Evolutionary conservation across 2,329 filamentous ascomycete genomes (phyloP), one percentile per base, ranked within the genome.

Genomic region (Berkeleyomyces rouxiae): DNA sequence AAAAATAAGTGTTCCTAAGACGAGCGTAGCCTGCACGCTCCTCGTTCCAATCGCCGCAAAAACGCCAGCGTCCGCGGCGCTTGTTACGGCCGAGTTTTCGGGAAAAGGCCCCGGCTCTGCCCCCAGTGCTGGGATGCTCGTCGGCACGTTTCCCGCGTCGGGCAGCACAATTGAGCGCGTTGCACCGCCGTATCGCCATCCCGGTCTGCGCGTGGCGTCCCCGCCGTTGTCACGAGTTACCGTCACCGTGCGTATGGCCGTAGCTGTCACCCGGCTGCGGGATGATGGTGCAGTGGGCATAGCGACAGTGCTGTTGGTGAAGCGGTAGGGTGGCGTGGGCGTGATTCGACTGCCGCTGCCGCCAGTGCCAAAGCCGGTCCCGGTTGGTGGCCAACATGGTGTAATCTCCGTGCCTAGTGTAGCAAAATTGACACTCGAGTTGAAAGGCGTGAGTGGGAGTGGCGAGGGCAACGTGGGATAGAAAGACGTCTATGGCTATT

Each of bases 371-470:
- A 43, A 16, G 37, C 40, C 23, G 11, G 11, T 7, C 10, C 60
- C 44, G 7, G 59, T 61, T 37, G 58, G 44, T 16, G 31, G 44
- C 6, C 44, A 6, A 23, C 44, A 47, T 60, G 23, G 10, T n/a
- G 33, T n/a, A 37, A 23, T n/a, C n/a, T 4, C 43, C 46, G 57
- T 55, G 33, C 51, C 51, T 36, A 63, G 42, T n/a, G 61, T 63
- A 23, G 60, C 60, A 57, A 64, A 64, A 43, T 64, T 49, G 33
- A 64, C 63, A 7, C 59, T 64, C 11, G 57, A 59, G 42, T 64
- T 62, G n/a, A 64, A 61, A 5, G 57, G 51, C 16, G 63, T 62
- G 7, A 64, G 60, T 13, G 63, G 63, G 4, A 59, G 46, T 13
- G 63, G 63, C 4, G 63, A 62, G 3, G 51, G 51, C 51, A 37